These are phyloP conservation scores for Aspergillus viridinutans DNA, from an alignment of 2,329 filamentous ascomycete species.

Conservation along the genomic window DNA sequence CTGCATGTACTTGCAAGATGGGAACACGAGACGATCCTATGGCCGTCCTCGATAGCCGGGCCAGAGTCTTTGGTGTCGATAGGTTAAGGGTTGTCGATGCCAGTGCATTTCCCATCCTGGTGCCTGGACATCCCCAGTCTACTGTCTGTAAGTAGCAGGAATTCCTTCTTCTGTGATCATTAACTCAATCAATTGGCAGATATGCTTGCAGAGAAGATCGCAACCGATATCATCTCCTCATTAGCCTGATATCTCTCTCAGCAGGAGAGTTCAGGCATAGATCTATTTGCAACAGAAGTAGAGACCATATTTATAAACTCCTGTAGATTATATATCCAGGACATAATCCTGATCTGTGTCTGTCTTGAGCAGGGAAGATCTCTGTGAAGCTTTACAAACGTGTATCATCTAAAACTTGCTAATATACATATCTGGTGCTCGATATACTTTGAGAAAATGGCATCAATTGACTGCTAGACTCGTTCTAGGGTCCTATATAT, in stretches of 20 bases:
- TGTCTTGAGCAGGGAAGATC: too few species aligned
- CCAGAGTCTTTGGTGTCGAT: conserved; percentile 29
- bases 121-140: conserved; percentile 41
- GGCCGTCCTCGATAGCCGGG: conserved; percentile 31
- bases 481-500: background rate
- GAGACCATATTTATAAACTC: too few species aligned
- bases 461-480: background rate
- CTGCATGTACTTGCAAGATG: conserved; percentile 32
- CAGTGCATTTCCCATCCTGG: conserved; percentile 33
- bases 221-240: conserved; percentile 22
- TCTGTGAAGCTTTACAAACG: background rate
- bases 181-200: conserved; percentile 19
- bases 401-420: background rate
- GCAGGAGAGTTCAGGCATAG: background rate
- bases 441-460: background rate
- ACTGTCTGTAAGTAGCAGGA: conserved; percentile 32
- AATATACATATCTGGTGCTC: background rate
- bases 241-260: background rate
- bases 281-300: background rate
- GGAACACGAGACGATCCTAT: conserved; percentile 20
- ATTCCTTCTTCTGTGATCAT: background rate
- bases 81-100: conserved; percentile 36
- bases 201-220: conserved; percentile 44
- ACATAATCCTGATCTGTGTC: too few species aligned
- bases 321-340: too few species aligned